A percentile compares a stretch with the other conserved stretches of the same genome.
Conservation (phyloP, 345 rosid species). For the Trapa bicornis region DNA sequence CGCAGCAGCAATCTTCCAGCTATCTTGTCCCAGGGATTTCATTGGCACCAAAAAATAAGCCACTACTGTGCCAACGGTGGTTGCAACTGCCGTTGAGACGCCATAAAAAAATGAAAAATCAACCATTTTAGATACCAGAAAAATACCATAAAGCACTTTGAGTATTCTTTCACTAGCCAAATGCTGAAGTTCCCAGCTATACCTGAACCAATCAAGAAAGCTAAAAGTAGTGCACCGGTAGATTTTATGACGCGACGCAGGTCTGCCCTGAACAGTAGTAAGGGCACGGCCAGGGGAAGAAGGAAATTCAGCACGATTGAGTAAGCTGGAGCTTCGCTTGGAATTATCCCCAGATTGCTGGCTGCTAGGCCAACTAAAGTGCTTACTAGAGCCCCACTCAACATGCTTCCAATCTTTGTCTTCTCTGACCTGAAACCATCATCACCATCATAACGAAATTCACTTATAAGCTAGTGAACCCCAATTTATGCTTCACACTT, state of each 20-base stretch:
- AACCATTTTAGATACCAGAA: background rate
- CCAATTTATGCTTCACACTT: background rate
- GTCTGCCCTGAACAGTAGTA: constrained; percentile 73
- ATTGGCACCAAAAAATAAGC: constrained; percentile 65
- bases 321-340: constrained; percentile 53
- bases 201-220: constrained; percentile 80
- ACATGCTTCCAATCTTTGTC: constrained; percentile 58
- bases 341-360: constrained; percentile 56
- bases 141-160: background rate
- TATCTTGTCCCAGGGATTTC: constrained; percentile 81
- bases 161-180: background rate
- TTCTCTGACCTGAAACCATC: constrained; percentile 51
- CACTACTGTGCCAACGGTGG: constrained; percentile 54
- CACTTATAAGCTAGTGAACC: too few species aligned
- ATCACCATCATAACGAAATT: constrained; percentile 1
- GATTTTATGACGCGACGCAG: constrained; percentile 44
- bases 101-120: background rate
- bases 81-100: constrained; percentile 36
- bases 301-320: constrained; percentile 49
- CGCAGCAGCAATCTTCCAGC: constrained; percentile 90
- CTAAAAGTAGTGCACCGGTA: constrained; percentile 54
- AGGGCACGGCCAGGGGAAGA: constrained; percentile 58
- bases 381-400: constrained; percentile 73
- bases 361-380: constrained; percentile 71
- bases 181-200: background rate